Conservation (phyloP, 2,329 filamentous ascomycete species). For the Grosmannia huntii region DNA sequence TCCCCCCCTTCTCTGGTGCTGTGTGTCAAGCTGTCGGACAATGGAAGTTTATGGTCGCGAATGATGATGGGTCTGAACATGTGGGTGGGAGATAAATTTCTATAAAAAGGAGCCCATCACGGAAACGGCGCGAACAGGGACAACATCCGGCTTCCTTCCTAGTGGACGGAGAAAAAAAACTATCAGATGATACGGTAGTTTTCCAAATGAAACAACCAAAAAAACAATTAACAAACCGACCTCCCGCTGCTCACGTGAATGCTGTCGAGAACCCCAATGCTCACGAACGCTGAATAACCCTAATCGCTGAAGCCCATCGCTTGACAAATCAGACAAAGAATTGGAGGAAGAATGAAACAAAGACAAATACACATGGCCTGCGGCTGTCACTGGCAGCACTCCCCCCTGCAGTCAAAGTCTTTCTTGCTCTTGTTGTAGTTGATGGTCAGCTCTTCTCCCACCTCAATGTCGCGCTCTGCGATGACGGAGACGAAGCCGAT, state of each 20-base stretch:
- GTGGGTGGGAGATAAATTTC: not conserved
- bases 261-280: not conserved
- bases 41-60: slow-evolving; percentile 1
- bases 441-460: slow-evolving; percentile 24
- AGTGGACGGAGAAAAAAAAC: not conserved
- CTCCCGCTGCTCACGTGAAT: not conserved
- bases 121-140: slow-evolving; percentile 5
- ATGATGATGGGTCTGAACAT: slow-evolving; percentile 1
- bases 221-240: not conserved
- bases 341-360: not conserved
- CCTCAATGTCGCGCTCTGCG: slow-evolving; percentile 16
- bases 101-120: slow-evolving; percentile 1
- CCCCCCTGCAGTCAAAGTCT: slow-evolving; percentile 18
- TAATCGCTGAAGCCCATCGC: not conserved
- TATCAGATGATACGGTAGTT: not conserved
- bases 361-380: not conserved
- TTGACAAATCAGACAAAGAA: not conserved
- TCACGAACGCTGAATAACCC: not conserved
- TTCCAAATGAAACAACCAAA: not conserved
- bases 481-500: slow-evolving; percentile 14
- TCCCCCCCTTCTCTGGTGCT: not conserved
- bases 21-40: not conserved
- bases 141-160: not conserved
- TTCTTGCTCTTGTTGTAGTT: slow-evolving; percentile 19
- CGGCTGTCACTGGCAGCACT: slow-evolving; percentile 6